Evolutionary conservation across 1,284 basidiomycete genomes (phyloP).

Genomic region (Chondrostereum purpureum): DNA sequence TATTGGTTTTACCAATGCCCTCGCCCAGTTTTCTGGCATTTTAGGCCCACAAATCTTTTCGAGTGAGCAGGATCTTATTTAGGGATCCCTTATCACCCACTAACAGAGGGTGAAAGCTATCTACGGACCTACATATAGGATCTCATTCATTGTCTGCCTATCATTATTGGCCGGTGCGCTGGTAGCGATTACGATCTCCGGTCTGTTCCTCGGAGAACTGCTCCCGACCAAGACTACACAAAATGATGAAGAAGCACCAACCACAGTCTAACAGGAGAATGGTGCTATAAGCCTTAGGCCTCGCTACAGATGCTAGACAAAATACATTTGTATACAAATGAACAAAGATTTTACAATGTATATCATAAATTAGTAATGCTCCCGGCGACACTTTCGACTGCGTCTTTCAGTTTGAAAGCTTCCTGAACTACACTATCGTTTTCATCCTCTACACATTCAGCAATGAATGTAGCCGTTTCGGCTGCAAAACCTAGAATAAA

Average conservation of each 20-base stretch:
- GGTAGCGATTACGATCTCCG: slow-evolving; percentile 7
- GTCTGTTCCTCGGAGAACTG: slow-evolving; percentile 1
- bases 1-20: slow-evolving; percentile 13
- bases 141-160: slow-evolving; percentile 10
- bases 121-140: slow-evolving; percentile 10
- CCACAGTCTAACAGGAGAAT: too few relatives aligned
- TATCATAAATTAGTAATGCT: slow-evolving; percentile 48
- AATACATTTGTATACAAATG: background rate
- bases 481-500: slow-evolving; percentile 51
- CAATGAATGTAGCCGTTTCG: slow-evolving; percentile 78
- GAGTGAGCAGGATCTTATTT: slow-evolving; percentile 3
- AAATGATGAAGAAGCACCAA: slow-evolving; percentile 16
- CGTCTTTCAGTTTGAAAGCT: slow-evolving; percentile 57
- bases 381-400: slow-evolving; percentile 64
- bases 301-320: too few relatives aligned
- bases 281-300: too few relatives aligned
- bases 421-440: slow-evolving; percentile 70
- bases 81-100: background rate
- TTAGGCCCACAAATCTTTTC: slow-evolving; percentile 11
- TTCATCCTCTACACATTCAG: slow-evolving; percentile 78
- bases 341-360: background rate
- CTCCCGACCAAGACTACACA: background rate
- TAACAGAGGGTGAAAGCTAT: slow-evolving; percentile 4
- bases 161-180: slow-evolving; percentile 8
- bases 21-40: slow-evolving; percentile 10